Evolutionary conservation across 192 early-diverging fungal species (phyloP).

Genomic region (Entomortierella parvispora): DNA sequence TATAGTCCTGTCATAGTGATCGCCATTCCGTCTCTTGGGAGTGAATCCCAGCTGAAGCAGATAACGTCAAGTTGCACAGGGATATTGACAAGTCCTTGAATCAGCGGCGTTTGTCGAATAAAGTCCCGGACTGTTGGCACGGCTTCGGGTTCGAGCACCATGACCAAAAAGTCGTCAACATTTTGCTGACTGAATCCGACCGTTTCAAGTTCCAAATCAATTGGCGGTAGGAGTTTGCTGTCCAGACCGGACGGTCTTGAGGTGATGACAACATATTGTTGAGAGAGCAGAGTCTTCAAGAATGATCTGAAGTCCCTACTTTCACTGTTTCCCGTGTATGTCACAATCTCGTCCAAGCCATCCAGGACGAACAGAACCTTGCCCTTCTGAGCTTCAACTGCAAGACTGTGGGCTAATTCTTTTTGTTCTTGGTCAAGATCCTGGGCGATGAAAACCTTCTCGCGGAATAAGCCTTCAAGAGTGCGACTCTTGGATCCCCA

Average conservation of each 20-base stretch:
- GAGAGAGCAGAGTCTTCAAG: neutral
- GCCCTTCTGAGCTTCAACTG: neutral
- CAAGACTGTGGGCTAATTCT: neutral
- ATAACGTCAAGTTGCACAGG: too few relatives aligned
- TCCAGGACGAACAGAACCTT: conserved; percentile 22
- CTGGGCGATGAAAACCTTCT: neutral
- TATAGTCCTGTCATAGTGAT: conserved; percentile 12
- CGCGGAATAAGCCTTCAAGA: conserved; percentile 4
- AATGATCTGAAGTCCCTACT: neutral
- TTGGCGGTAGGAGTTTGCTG: neutral
- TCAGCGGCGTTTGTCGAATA: conserved; percentile 16
- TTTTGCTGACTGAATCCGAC: too few relatives aligned
- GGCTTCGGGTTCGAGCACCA: neutral
- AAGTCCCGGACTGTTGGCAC: conserved; percentile 7
- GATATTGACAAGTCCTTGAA: too few relatives aligned
- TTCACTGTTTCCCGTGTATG: neutral
- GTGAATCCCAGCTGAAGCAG: too few relatives aligned
- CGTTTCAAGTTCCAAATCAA: conserved; percentile 13
- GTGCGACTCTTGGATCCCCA: neutral
- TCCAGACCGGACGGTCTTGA: conserved; percentile 5
- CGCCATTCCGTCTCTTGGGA: neutral
- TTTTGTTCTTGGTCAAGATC: neutral
- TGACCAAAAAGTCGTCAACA: neutral
- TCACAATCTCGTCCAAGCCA: conserved; percentile 19
- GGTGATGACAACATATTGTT: conserved; percentile 4